Percentiles rank a stretch among this genome's conserved stretches.
Evolutionary conservation across 345 rosid genomes (phyloP).

Genomic region (Pseudoturritis turrita): DNA sequence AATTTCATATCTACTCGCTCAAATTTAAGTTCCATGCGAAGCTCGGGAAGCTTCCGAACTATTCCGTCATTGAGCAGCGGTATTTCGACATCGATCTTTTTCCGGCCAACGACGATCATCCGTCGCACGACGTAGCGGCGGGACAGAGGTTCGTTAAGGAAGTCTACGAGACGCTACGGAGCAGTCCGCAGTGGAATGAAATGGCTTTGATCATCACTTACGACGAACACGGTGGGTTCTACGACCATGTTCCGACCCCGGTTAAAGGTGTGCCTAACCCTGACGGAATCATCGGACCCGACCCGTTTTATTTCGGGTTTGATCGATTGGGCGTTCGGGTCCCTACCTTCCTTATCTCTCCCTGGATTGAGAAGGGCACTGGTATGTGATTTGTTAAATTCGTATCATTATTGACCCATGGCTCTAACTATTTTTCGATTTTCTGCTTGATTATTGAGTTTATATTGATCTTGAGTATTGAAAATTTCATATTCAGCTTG

Average conservation of each 20-base stretch:
- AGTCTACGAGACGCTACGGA: slow-evolving; percentile 82
- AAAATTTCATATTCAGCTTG: background rate
- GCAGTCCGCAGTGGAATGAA: slow-evolving; percentile 97
- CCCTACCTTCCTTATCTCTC: slow-evolving; percentile 76
- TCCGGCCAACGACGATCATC: slow-evolving; percentile 96
- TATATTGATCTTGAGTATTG: background rate
- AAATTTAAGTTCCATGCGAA: slow-evolving; percentile 68
- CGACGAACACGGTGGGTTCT: slow-evolving; percentile 96
- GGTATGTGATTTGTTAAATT: slow-evolving; percentile 41
- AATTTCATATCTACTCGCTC: slow-evolving; percentile 61
- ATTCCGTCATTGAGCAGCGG: slow-evolving; percentile 84
- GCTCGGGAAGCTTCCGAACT: slow-evolving; percentile 73
- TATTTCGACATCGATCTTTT: slow-evolving; percentile 59
- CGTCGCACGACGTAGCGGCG: slow-evolving; percentile 83
- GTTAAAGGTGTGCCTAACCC: slow-evolving; percentile 76
- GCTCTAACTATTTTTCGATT: background rate
- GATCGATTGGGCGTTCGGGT: slow-evolving; percentile 91
- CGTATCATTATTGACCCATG: background rate
- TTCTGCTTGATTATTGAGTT: background rate
- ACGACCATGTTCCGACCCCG: slow-evolving; percentile 96
- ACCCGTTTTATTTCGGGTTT: slow-evolving; percentile 86
- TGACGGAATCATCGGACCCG: slow-evolving; percentile 88
- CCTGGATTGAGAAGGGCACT: slow-evolving; percentile 92
- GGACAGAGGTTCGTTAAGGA: slow-evolving; percentile 95
- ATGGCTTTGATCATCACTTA: slow-evolving; percentile 87